These are phyloP conservation scores for Pharus latifolius DNA, from an alignment of 176 grass and related monocot genomes.

Conservation along the genomic window DNA sequence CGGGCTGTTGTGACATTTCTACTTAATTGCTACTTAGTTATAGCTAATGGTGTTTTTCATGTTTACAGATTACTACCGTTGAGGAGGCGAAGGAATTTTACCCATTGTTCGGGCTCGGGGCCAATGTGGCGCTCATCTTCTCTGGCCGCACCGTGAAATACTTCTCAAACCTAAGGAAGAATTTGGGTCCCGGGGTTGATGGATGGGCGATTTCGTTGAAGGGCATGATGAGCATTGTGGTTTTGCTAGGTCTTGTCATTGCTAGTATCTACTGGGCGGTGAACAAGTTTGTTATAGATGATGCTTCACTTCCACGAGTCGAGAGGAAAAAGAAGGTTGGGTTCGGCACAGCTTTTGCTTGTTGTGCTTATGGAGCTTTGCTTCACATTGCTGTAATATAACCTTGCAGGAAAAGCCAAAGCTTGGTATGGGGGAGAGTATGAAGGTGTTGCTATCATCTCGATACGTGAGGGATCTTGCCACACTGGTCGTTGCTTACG, in stretches of 20 bases:
- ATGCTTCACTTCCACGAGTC: conserved; percentile 42
- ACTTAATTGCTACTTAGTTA: too few relatives aligned
- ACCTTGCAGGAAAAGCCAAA: conserved; percentile 76
- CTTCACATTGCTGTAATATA: conserved; percentile 8
- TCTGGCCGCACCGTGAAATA: conserved; percentile 92
- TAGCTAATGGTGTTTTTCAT: background rate
- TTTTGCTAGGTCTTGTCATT: conserved; percentile 67
- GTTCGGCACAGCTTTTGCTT: background rate
- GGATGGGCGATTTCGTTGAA: conserved; percentile 91
- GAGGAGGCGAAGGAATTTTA: conserved; percentile 99
- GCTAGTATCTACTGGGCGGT: conserved; percentile 72
- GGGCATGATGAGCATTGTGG: conserved; percentile 99
- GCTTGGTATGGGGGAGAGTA: conserved; percentile 83
- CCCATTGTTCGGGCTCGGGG: conserved; percentile 84
- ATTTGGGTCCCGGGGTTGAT: conserved; percentile 82
- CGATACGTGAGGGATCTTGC: conserved; percentile 98
- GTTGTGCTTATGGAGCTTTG: conserved; percentile 2
- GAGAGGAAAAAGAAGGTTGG: conserved; percentile 83
- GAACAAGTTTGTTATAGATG: conserved; percentile 72
- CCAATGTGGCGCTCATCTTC: conserved; percentile 95
- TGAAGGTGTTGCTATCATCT: conserved; percentile 91
- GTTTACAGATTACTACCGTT: conserved; percentile 83
- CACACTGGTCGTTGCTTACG: conserved; percentile 94
- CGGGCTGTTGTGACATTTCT: too few relatives aligned
- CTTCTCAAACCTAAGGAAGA: conserved; percentile 87